Conservation (phyloP, 2,329 filamentous ascomycete genomes). For the Aspergillus versicolor region DNA sequence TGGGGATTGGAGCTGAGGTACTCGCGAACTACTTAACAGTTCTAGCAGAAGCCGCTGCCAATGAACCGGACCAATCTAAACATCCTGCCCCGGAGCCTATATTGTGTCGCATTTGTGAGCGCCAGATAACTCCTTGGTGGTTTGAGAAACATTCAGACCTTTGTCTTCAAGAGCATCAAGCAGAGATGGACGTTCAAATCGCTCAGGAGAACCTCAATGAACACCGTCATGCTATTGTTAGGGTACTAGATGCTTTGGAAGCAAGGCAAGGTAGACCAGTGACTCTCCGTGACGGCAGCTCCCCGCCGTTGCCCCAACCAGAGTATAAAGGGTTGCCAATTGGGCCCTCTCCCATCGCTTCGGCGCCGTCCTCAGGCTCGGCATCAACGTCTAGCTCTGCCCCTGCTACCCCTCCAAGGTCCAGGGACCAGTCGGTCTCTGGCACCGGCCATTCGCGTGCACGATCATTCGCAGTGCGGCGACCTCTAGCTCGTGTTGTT, state of each 20-base stretch:
- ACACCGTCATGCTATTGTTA: slow-evolving; percentile 92
- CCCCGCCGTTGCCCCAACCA: slow-evolving; percentile 58
- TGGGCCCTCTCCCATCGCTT: slow-evolving; percentile 66
- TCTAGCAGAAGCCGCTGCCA: slow-evolving; percentile 77
- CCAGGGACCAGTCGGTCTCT: slow-evolving; percentile 63
- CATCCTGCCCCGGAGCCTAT: slow-evolving; percentile 81
- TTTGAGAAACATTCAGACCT: slow-evolving; percentile 98
- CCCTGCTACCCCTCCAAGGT: slow-evolving; percentile 63
- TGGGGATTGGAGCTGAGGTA: slow-evolving; percentile 92
- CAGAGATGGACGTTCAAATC: slow-evolving; percentile 97
- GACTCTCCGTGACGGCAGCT: slow-evolving; percentile 42
- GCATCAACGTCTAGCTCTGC: slow-evolving; percentile 71
- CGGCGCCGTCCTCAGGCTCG: slow-evolving; percentile 69
- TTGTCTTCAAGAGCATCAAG: slow-evolving; percentile 90
- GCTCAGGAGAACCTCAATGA: slow-evolving; percentile 89
- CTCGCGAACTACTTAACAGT: slow-evolving; percentile 90
- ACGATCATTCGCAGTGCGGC: slow-evolving; percentile 85
- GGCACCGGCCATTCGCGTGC: slow-evolving; percentile 77
- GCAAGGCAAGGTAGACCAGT: slow-evolving; percentile 51
- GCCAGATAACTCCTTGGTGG: slow-evolving; percentile 98
- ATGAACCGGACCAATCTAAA: slow-evolving; percentile 69
- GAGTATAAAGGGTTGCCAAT: slow-evolving; percentile 90
- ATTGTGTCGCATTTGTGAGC: slow-evolving; percentile 94
- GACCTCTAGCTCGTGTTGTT: slow-evolving; percentile 88
- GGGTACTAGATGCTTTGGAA: slow-evolving; percentile 88